phyloP scores from a whole-genome alignment of 1,139 yeast genomes.

The Lodderomyces pseudojiufengensis region DNA sequence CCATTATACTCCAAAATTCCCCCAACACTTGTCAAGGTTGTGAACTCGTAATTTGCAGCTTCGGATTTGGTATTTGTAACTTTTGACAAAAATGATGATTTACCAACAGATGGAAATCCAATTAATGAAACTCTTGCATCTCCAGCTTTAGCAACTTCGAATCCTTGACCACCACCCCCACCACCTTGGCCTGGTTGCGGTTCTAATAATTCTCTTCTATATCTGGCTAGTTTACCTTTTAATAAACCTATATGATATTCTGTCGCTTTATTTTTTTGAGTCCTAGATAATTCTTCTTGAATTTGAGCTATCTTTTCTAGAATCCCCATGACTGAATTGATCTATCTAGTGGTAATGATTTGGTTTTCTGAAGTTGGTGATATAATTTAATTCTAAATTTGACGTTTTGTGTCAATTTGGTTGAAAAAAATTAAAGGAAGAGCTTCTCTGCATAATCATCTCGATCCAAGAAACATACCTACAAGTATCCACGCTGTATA shows the following conservation, averaged over 20 bases:
- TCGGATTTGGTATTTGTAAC: constrained; percentile 93
- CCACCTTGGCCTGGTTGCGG: constrained; percentile 75
- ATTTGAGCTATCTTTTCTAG: constrained; percentile 81
- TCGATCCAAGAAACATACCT: no score
- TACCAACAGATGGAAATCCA: constrained; percentile 98
- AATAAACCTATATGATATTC: constrained; percentile 93
- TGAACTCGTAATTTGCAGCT: constrained; percentile 92
- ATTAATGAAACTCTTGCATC: constrained; percentile 94
- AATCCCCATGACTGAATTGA: constrained; percentile 23
- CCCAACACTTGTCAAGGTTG: constrained; percentile 94
- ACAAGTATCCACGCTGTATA: no score
- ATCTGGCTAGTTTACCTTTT: constrained; percentile 93
- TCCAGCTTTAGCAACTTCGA: constrained; percentile 93
- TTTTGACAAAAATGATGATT: constrained; percentile 80
- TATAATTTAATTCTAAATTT: no score
- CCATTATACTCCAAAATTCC: constrained; percentile 94
- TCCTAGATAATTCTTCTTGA: constrained; percentile 89
- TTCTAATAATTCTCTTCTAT: constrained; percentile 85
- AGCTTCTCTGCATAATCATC: no score
- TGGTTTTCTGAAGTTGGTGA: no score
- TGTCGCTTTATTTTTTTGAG: constrained; percentile 97
- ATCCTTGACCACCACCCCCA: constrained; percentile 79
- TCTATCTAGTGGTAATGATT: no score
- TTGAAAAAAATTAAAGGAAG: no score
- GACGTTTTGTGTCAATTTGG: no score